These are phyloP conservation scores for Stellera chamaejasme DNA, from an alignment of 345 rosid species.

Conservation along the genomic window DNA sequence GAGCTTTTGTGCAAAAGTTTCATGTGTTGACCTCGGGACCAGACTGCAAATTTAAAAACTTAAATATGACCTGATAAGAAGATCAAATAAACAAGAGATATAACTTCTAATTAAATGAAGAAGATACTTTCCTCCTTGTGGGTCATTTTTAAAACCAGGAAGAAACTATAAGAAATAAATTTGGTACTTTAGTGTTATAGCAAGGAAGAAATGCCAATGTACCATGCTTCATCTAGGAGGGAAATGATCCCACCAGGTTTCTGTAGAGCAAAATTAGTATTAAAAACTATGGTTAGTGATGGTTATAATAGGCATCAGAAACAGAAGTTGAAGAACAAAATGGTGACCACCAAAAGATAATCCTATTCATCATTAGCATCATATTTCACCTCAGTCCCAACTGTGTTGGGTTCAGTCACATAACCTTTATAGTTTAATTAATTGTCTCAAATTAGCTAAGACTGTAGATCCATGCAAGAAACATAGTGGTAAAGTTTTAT, in stretches of 20 bases:
- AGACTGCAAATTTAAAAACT: slow-evolving; percentile 40
- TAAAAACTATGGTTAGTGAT: slow-evolving; percentile 6
- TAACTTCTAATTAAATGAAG: background rate
- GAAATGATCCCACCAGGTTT: slow-evolving; percentile 89
- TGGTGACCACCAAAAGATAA: too few relatives aligned
- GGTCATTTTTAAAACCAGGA: too few relatives aligned
- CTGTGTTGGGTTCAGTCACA: too few relatives aligned
- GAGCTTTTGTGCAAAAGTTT: slow-evolving; percentile 82
- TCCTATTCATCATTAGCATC: too few relatives aligned
- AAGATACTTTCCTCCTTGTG: background rate
- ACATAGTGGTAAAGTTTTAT: too few relatives aligned
- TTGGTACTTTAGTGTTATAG: slow-evolving; percentile 9
- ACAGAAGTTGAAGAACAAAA: too few relatives aligned
- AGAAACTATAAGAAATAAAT: background rate
- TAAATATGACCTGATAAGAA: slow-evolving; percentile 10
- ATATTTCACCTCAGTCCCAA: too few relatives aligned
- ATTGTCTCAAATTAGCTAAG: too few relatives aligned
- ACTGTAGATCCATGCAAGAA: too few relatives aligned
- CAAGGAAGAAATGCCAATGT: slow-evolving; percentile 17
- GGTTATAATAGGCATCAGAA: too few relatives aligned
- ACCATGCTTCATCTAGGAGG: slow-evolving; percentile 94
- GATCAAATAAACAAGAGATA: slow-evolving; percentile 4
- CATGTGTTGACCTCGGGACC: slow-evolving; percentile 89
- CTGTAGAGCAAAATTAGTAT: slow-evolving; percentile 42
- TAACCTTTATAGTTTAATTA: too few relatives aligned